Percentiles rank a stretch among this genome's conserved stretches.
Evolutionary conservation across 495 filamentous ascomycete genomes (phyloP).

Genomic region (Penicillium salamii): DNA sequence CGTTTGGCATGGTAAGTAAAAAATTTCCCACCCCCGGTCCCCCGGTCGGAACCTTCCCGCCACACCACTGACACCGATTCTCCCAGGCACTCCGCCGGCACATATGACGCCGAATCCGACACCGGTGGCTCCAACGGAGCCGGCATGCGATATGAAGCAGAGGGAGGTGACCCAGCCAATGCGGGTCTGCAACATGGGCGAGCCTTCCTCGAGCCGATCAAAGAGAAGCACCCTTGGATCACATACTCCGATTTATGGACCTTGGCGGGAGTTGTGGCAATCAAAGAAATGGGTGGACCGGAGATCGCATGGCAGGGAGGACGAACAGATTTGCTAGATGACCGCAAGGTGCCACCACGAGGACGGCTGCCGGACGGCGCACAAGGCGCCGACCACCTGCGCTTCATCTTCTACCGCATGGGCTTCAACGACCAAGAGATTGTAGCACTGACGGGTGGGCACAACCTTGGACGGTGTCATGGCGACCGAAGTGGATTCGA

Average conservation of each 20-base stretch:
- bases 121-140: conserved; percentile 64
- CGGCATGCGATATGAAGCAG: conserved; percentile 62
- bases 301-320: conserved; percentile 52
- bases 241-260: conserved; percentile 66
- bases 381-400: conserved; percentile 55
- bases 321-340: conserved; percentile 56
- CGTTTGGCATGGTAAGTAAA: conserved; percentile 56
- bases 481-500: conserved; percentile 59
- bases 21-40: conserved; percentile 2
- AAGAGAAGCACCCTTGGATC: conserved; percentile 57
- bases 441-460: conserved; percentile 58
- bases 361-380: conserved; percentile 59
- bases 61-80: conserved; percentile 10
- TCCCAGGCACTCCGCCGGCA: conserved; percentile 58
- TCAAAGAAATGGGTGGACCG: conserved; percentile 58
- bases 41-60: conserved; percentile 7
- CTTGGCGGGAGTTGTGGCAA: conserved; percentile 55
- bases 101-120: conserved; percentile 55
- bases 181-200: conserved; percentile 61
- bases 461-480: conserved; percentile 61
- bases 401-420: conserved; percentile 60
- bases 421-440: conserved; percentile 66
- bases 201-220: conserved; percentile 60
- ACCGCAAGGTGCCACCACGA: conserved; percentile 53
- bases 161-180: conserved; percentile 63